Evolutionary conservation across 768 basidiomycete species (phyloP), one percentile per base, ranked within the genome.

Genomic region (Kwoniella pini): DNA sequence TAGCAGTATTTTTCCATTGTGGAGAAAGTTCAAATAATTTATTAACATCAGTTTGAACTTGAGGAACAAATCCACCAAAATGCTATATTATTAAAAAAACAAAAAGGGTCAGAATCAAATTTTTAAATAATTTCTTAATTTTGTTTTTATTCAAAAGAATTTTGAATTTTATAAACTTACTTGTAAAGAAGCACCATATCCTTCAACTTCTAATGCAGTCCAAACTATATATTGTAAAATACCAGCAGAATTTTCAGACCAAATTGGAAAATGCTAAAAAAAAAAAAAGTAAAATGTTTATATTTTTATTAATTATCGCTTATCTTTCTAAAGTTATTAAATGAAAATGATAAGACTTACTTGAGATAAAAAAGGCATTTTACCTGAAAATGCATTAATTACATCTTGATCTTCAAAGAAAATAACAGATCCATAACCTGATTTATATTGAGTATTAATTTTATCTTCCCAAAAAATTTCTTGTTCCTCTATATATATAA

Each of bases 351-450:
- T n/a, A n/a, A n/a, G n/a, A 54, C 68, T 53, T 42, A 71, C 69
- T 40, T 60, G 45, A 21, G 55, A 57, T 39, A 62, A 62, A 21
- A 39, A 54, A 15, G 74, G 71, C 63, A 77, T 75, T 54, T 72
- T 67, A 19, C 55, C 61, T 10, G 51, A 52, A 55, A 67, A 74
- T n/a, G 48, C 54, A 31, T 75, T 65, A 54, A 77, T 43, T 15
- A 71, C 74, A 31, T 68, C 67, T 51, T 78, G 64, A 63, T 81
- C 80, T 33, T 78, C 77, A 55, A 79, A 79, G 67, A 80, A 72
- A 26, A 79, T 56, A 52, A 81, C 72, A 22, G 80, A 79, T 26
- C 80, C 80, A 58, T 75, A 69, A 5, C 71, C 78, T 11, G 65
- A 57, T 45, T 66, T 59, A 59, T 75, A 78, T 10, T 62, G 56